phyloP scores from a whole-genome alignment of 805 yeast species.

The Metschnikowia koreensis region DNA sequence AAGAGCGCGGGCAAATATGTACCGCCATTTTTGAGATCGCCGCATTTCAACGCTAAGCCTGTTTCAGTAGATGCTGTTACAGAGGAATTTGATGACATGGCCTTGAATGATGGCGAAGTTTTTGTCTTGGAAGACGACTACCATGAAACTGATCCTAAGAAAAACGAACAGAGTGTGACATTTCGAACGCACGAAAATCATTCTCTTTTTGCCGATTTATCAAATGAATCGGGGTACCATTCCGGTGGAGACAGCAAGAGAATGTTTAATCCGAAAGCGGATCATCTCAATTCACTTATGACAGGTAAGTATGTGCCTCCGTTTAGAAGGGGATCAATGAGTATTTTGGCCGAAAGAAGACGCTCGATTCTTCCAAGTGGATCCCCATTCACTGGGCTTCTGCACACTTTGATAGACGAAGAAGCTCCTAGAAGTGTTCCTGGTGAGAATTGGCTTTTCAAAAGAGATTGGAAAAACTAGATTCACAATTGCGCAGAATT shows the following conservation, averaged over 20 bases:
- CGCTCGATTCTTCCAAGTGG: conserved; percentile 14
- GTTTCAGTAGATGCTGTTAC: conserved; percentile 33
- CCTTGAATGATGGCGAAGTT: conserved; percentile 36
- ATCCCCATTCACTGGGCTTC: conserved; percentile 10
- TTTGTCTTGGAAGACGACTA: conserved; percentile 44
- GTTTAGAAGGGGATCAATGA: conserved; percentile 53
- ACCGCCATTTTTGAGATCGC: conserved; percentile 44
- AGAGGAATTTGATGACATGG: conserved; percentile 37
- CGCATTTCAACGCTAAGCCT: conserved; percentile 27
- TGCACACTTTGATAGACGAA: conserved; percentile 12
- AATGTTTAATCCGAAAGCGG: conserved; percentile 1
- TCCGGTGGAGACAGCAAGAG: conserved; percentile 16
- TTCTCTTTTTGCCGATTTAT: not conserved
- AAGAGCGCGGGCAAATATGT: conserved; percentile 32
- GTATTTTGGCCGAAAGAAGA: conserved; percentile 13
- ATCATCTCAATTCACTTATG: not conserved
- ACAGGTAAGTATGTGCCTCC: conserved; percentile 70
- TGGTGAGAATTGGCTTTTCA: conserved; percentile 17
- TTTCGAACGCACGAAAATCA: not conserved
- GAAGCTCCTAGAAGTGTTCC: conserved; percentile 17
- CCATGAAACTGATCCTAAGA: conserved; percentile 2
- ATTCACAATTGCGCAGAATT: not conserved
- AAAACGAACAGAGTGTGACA: not conserved
- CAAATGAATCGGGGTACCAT: not conserved
- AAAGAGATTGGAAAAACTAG: conserved; percentile 15